These are phyloP conservation scores for Toxoplasma gondii DNA, from an alignment of 169 alveolate species.

Conservation along the genomic window DNA sequence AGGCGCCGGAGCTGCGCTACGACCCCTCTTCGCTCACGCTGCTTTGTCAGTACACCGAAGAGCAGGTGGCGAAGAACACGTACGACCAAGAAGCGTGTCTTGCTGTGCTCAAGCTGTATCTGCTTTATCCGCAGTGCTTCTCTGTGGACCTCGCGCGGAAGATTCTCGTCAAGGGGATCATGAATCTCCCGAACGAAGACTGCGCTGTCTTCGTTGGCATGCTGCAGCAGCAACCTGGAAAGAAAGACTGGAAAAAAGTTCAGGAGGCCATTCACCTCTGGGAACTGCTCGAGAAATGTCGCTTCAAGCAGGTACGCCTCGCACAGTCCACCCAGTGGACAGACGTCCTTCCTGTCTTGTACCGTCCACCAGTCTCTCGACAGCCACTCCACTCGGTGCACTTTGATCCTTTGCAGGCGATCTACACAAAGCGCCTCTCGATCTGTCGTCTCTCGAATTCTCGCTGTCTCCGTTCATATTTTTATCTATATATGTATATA, in stretches of 20 bases:
- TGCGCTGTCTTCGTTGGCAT: constrained; percentile 39
- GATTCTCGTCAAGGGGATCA: constrained; percentile 51
- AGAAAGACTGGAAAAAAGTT: constrained; percentile 49
- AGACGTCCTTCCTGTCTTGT: not conserved
- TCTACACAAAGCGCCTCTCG: too few relatives aligned
- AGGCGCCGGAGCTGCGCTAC: constrained; percentile 25
- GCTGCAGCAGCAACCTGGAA: constrained; percentile 52
- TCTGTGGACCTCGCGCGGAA: constrained; percentile 55
- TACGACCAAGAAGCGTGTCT: constrained; percentile 53
- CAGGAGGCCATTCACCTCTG: constrained; percentile 54
- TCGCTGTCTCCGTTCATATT: too few relatives aligned
- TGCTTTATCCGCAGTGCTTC: constrained; percentile 67
- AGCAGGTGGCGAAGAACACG: constrained; percentile 40
- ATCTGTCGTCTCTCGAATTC: too few relatives aligned
- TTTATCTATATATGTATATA: not conserved
- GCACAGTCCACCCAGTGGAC: not conserved
- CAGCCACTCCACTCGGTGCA: too few relatives aligned
- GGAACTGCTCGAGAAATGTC: constrained; percentile 51
- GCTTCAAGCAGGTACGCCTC: constrained; percentile 48
- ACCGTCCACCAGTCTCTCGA: too few relatives aligned
- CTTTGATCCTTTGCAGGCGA: too few relatives aligned
- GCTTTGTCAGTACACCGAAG: constrained; percentile 25
- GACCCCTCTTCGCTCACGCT: constrained; percentile 29
- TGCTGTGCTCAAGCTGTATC: constrained; percentile 51
- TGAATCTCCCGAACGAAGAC: constrained; percentile 50